Percentiles rank a stretch among this genome's conserved stretches.
Evolutionary conservation across 1,139 yeast species (phyloP).

Genomic region (Blastobotrys arbuscula): DNA sequence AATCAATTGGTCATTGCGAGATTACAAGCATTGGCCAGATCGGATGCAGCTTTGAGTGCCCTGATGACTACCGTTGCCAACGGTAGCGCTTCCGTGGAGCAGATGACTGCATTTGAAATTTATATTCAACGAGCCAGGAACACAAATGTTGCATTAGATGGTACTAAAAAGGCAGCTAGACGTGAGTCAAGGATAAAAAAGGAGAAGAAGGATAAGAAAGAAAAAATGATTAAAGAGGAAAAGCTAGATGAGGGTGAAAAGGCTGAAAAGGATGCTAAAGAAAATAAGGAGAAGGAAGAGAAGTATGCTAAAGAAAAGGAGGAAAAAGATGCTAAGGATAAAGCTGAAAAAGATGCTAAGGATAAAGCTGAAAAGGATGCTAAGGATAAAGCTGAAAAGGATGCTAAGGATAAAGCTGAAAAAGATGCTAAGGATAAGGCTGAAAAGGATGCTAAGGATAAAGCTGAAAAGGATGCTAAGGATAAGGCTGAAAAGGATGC

Average conservation of each 20-base stretch:
- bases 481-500: background rate
- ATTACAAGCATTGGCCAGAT: slow-evolving; percentile 72
- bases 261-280: background rate
- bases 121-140: slow-evolving; percentile 68
- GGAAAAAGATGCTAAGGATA: background rate
- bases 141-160: slow-evolving; percentile 50
- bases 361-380: background rate
- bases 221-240: background rate
- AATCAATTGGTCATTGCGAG: slow-evolving; percentile 78
- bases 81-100: slow-evolving; percentile 66
- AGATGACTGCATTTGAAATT: slow-evolving; percentile 71
- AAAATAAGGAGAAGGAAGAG: background rate
- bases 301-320: background rate
- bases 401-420: background rate
- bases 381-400: background rate
- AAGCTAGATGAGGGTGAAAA: background rate
- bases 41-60: slow-evolving; percentile 57
- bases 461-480: background rate
- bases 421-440: background rate
- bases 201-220: background rate
- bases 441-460: background rate
- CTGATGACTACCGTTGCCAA: slow-evolving; percentile 82
- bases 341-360: background rate
- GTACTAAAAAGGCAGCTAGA: slow-evolving; percentile 1
- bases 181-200: background rate